phyloP scores from a whole-genome alignment of 2,329 filamentous ascomycete species.

The Neocatenulostroma microsporum region DNA sequence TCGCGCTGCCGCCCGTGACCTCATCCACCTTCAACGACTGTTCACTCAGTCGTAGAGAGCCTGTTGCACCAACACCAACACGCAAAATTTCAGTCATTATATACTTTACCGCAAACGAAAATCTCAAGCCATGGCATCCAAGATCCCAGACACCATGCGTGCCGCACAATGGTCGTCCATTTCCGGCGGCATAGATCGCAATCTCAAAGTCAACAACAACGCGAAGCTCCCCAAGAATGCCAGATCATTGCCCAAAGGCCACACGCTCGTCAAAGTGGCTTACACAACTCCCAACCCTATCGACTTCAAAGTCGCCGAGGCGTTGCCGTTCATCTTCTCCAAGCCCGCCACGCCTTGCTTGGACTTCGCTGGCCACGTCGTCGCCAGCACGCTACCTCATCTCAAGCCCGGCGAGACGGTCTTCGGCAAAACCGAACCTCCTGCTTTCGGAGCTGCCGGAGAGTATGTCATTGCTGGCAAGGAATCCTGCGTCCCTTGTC shows the following conservation, averaged over 20 bases:
- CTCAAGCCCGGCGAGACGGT: conserved; percentile 34
- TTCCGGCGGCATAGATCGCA: conserved; percentile 27
- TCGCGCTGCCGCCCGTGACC: too few relatives aligned
- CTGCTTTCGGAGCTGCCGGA: conserved; percentile 31
- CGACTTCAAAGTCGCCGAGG: conserved; percentile 44
- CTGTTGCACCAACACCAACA: too few relatives aligned
- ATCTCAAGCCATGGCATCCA: conserved; percentile 15
- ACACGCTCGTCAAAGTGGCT: conserved; percentile 40
- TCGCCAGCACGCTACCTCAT: conserved; percentile 23
- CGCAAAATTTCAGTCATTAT: too few relatives aligned
- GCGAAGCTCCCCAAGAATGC: conserved; percentile 20
- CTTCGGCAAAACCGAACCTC: conserved; percentile 30
- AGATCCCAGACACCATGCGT: conserved; percentile 22
- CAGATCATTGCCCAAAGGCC: conserved; percentile 16
- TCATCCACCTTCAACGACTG: too few relatives aligned
- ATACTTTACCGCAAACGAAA: too few relatives aligned
- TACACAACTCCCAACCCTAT: conserved; percentile 42
- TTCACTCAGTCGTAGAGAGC: too few relatives aligned
- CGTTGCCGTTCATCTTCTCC: conserved; percentile 14
- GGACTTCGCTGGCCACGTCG: conserved; percentile 48
- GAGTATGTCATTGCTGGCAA: conserved; percentile 30
- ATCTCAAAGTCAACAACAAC: conserved; percentile 24
- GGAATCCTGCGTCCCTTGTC: conserved; percentile 24
- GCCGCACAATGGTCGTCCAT: conserved; percentile 22
- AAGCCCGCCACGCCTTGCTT: conserved; percentile 22